These are phyloP conservation scores for Lactuca sativa DNA, from an alignment of 129 eudicot species.

Conservation along the genomic window DNA sequence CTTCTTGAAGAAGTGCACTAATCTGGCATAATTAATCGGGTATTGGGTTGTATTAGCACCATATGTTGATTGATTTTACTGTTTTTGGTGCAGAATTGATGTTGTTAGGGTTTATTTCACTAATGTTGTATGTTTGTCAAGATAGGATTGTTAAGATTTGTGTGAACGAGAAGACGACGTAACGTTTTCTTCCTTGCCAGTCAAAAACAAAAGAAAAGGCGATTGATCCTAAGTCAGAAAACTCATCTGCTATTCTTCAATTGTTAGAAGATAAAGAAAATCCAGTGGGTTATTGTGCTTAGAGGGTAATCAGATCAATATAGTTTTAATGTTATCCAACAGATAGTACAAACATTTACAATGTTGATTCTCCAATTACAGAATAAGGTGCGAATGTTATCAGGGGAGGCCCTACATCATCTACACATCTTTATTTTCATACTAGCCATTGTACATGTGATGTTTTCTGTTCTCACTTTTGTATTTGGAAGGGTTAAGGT, in stretches of 20 bases:
- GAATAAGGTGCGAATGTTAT: constrained; percentile 74
- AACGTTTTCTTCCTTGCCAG: constrained; percentile 64
- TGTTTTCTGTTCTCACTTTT: constrained; percentile 73
- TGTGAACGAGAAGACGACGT: constrained; percentile 40
- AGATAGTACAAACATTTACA: too few relatives aligned
- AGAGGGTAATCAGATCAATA: constrained; percentile 38
- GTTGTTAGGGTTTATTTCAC: constrained; percentile 85
- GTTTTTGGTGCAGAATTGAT: constrained; percentile 70
- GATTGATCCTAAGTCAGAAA: constrained; percentile 23
- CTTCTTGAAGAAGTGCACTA: too few relatives aligned
- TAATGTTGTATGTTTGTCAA: constrained; percentile 86
- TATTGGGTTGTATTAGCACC: too few relatives aligned
- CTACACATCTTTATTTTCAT: constrained; percentile 93
- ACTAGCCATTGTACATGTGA: constrained; percentile 86
- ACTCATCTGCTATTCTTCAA: constrained; percentile 28
- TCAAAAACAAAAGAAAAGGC: constrained; percentile 20
- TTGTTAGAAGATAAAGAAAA: constrained; percentile 52
- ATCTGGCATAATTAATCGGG: too few relatives aligned
- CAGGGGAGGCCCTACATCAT: constrained; percentile 83
- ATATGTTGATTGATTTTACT: neutral
- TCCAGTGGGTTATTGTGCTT: constrained; percentile 47
- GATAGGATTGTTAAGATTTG: constrained; percentile 61
- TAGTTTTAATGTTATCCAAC: neutral
- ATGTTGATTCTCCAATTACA: constrained; percentile 18
- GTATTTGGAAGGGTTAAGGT: constrained; percentile 82